Evolutionary conservation across 2,329 filamentous ascomycete genomes (phyloP), one percentile per base, ranked within the genome.

Genomic region (Cryphonectria radicalis): DNA sequence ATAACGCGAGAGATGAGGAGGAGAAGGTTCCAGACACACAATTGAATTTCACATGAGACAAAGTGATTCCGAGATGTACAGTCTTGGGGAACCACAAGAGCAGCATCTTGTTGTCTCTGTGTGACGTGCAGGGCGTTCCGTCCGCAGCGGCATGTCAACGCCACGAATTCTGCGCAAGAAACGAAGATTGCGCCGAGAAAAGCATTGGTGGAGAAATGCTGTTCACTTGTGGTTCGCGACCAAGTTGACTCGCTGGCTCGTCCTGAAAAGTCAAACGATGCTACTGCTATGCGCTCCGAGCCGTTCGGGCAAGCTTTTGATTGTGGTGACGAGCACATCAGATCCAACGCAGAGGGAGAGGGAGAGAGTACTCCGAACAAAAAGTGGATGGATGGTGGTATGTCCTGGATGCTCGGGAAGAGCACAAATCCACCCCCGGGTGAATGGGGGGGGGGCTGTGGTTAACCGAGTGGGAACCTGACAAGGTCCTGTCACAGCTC

Each of bases 131-230:
- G 46, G 57, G 67, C 32, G 57, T 63, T 43, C 63, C 25, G 13
- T n/a, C 59, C 46, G 53, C 57, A 46, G 40, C 63, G 43, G 65
- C 63, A 68, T 63, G 59, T 50, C 65, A 63, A 66, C 69, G 68
- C 67, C 65, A 59, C 55, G 62, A 46, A 57, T 62, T 55, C 28
- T 46, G 42, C n/a, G 3, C 17, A 42, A 46, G 11, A 46, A 50
- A 7, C n/a, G 19, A 7, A 43, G 3, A 46, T 65, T 53, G 70
- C 50, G 35, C 37, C 68, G 60, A 46, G 42, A 50, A 35, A 53
- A 67, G 60, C 35, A 72, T 72, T 72, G 70, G 70, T 72, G 70
- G 70, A 67, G 64, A 70, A 72, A 70, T n/a, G 35, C 1, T 14
- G 35, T 4, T 14, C 28, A 32, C 25, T 22, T 19, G 43, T 28